Percentiles rank a stretch among this genome's conserved stretches.
Evolutionary conservation across 2,329 filamentous ascomycete genomes (phyloP).

Genomic region (Aspergillus ochraceoroseus): DNA sequence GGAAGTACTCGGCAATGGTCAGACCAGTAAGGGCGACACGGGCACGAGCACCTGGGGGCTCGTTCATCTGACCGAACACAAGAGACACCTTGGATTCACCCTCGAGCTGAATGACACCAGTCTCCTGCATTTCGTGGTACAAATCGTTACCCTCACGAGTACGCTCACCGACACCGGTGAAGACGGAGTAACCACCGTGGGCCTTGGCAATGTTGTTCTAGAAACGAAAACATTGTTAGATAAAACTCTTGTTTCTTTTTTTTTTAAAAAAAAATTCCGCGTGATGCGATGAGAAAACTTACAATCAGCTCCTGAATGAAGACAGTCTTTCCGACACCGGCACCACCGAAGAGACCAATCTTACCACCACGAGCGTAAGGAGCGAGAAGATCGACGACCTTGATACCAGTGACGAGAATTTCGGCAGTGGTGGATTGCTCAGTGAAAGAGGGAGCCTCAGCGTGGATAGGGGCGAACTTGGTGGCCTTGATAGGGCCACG

Average conservation of each 20-base stretch:
- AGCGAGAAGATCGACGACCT: slow-evolving; percentile 98
- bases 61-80: slow-evolving; percentile 99
- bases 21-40: slow-evolving; percentile 96
- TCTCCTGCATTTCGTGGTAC: slow-evolving; percentile 99
- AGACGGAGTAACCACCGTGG: slow-evolving; percentile 99
- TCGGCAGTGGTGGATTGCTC: slow-evolving; percentile 96
- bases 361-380: slow-evolving; percentile 99
- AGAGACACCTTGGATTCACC: slow-evolving; percentile 99
- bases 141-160: slow-evolving; percentile 99
- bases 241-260: background rate
- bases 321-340: slow-evolving; percentile 99
- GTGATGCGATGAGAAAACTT: slow-evolving; percentile 31
- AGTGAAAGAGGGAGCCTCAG: slow-evolving; percentile 83
- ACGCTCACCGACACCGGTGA: slow-evolving; percentile 99
- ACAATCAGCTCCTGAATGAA: slow-evolving; percentile 99
- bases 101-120: slow-evolving; percentile 97
- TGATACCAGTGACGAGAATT: slow-evolving; percentile 98
- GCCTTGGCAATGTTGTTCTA: slow-evolving; percentile 99
- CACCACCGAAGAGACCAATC: slow-evolving; percentile 99
- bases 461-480: slow-evolving; percentile 86
- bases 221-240: background rate
- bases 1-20: slow-evolving; percentile 68
- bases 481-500: slow-evolving; percentile 93
- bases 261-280: background rate
- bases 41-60: slow-evolving; percentile 98